phyloP scores from a whole-genome alignment of 2,329 filamentous ascomycete genomes.

The Zymoseptoria brevis region DNA sequence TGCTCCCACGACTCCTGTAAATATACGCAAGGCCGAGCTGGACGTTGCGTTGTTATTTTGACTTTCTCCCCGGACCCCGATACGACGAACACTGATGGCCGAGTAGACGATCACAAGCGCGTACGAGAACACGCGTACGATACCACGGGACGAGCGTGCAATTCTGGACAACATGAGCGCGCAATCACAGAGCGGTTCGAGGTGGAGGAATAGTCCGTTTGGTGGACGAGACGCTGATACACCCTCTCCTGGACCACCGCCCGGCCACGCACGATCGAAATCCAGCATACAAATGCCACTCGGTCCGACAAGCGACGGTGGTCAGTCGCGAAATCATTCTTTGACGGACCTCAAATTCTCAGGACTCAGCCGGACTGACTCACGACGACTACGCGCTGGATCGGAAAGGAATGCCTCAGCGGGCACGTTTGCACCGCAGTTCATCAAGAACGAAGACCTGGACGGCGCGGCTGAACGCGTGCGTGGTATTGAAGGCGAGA shows the following conservation, averaged over 20 bases:
- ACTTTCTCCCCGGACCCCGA: background rate
- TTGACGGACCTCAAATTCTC: slow-evolving; percentile 40
- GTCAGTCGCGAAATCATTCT: slow-evolving; percentile 64
- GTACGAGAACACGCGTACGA: slow-evolving; percentile 12
- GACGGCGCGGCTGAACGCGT: slow-evolving; percentile 49
- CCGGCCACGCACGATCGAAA: slow-evolving; percentile 55
- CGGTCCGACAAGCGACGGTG: slow-evolving; percentile 37
- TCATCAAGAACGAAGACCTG: slow-evolving; percentile 83
- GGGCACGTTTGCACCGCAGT: slow-evolving; percentile 88
- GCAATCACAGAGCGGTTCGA: slow-evolving; percentile 54
- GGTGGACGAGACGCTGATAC: slow-evolving; percentile 54
- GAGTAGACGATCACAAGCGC: slow-evolving; percentile 7
- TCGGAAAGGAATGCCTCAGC: slow-evolving; percentile 61
- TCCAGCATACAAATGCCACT: slow-evolving; percentile 65
- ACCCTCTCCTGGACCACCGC: slow-evolving; percentile 53
- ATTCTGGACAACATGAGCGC: slow-evolving; percentile 40
- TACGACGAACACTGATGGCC: slow-evolving; percentile 1
- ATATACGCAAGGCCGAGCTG: slow-evolving; percentile 4
- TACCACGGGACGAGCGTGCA: slow-evolving; percentile 13
- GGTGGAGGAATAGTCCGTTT: slow-evolving; percentile 76
- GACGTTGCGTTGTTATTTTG: background rate
- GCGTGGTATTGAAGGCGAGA: slow-evolving; percentile 83
- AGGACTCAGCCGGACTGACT: slow-evolving; percentile 17
- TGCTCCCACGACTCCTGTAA: slow-evolving; percentile 3
- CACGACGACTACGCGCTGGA: slow-evolving; percentile 36